Base-by-base conservation (phyloP, 495 filamentous ascomycete species). In the Talaromyces nanjingensis region DNA sequence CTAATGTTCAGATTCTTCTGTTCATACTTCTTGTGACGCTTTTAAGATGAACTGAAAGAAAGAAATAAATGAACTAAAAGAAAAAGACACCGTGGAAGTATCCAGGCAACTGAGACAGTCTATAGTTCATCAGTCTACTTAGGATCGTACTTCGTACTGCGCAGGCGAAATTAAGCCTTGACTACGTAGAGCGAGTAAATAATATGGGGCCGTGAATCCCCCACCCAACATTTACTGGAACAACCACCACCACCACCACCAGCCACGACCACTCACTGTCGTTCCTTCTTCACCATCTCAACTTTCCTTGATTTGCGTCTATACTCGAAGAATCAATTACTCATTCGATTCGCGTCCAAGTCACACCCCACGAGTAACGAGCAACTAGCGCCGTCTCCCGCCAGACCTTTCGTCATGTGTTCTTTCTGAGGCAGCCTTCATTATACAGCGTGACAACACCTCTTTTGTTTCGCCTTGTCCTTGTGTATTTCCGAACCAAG, bases 341-440 rank as follows among this genome's bases (percentile, higher is more conserved):
- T 49, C 45, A 49, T 49, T 49, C 18, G 45, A 49, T 20, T 22
- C 2, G 6, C 53, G 22, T 24, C 53, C 53, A 29, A 29, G 53
- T 27, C 22, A 56, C 29, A 6, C 7, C 12, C 24, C 53, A n/a
- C 0, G 37, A 14, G 14, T 24, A 56, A 29, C 53, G 37, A 14
- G 14, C 53, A 56, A 29, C 53, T 20, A 25, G 20, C 37, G 14
- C 33, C 33, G 52, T 27, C 52, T 54, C 24, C 52, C 52, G 52
- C 53, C 22, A 27, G 53, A 31, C 22, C 22, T 27, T 56, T 9
- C 53, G 53, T 56, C 53, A 56, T 56, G 53, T 56, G 53, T 56
- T 56, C 53, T 56, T 27, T 56, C 16, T 56, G 11, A 56, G 53
- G 22, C 53, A 56, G 24, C 53, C 53, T 56, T 56, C 24, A 56